Conservation (phyloP, 805 yeast genomes). For the Yamadazyma philogaea region DNA sequence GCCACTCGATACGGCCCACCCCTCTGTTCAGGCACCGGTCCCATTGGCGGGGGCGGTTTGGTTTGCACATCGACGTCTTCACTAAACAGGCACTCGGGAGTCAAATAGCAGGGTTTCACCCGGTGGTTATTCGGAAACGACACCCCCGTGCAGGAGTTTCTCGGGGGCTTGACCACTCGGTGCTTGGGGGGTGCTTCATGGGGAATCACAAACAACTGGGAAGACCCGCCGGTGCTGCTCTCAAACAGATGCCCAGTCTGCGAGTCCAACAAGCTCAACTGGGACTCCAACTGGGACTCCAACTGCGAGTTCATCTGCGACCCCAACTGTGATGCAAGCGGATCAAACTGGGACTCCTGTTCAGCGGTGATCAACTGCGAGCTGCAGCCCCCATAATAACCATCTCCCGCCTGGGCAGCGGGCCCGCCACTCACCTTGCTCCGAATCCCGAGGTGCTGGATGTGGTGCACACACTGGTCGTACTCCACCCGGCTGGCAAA, state of each 20-base stretch:
- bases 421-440: neutral
- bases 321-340: neutral
- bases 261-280: neutral
- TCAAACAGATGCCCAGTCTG: neutral
- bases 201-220: neutral
- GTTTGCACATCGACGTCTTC: neutral
- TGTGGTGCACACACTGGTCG: constrained; percentile 8
- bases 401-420: too few relatives aligned
- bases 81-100: constrained; percentile 1
- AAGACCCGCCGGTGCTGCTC: neutral
- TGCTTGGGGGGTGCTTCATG: too few relatives aligned
- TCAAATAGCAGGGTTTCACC: neutral
- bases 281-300: neutral
- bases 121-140: neutral
- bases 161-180: neutral
- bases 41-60: too few relatives aligned
- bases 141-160: neutral
- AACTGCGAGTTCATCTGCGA: neutral
- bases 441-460: neutral
- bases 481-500: constrained; percentile 13
- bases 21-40: too few relatives aligned
- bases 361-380: neutral
- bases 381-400: too few relatives aligned
- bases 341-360: neutral
- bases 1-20: too few relatives aligned